A percentile compares a stretch with the other conserved stretches of the same genome.
phyloP scores from a whole-genome alignment of 768 basidiomycete species.

The Serendipita sp. region DNA sequence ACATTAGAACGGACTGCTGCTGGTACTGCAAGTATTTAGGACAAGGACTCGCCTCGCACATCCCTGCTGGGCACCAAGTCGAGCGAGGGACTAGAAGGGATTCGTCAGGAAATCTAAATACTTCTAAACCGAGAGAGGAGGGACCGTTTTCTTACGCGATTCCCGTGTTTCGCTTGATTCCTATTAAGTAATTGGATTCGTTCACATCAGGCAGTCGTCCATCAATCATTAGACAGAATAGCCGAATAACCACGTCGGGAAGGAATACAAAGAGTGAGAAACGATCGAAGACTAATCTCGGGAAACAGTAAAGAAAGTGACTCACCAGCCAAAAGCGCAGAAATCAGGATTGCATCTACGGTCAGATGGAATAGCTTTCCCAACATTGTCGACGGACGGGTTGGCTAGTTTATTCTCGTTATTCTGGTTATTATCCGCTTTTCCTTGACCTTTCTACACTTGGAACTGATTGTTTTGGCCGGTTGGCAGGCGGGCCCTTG shows the following conservation, averaged over 20 bases:
- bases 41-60: slow-evolving; percentile 45
- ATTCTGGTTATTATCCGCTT: too few relatives aligned
- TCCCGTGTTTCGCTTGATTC: slow-evolving; percentile 63
- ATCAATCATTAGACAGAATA: background rate
- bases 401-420: background rate
- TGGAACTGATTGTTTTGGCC: too few relatives aligned
- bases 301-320: background rate
- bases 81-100: slow-evolving; percentile 44
- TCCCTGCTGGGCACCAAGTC: slow-evolving; percentile 76
- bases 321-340: slow-evolving; percentile 60
- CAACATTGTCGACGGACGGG: slow-evolving; percentile 27
- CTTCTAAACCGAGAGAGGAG: background rate
- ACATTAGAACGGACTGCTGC: too few relatives aligned
- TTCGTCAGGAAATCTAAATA: background rate
- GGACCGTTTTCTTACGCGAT: slow-evolving; percentile 43
- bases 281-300: too few relatives aligned
- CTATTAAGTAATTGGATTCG: background rate
- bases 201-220: background rate
- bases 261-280: too few relatives aligned
- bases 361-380: slow-evolving; percentile 56
- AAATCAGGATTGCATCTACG: slow-evolving; percentile 63
- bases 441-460: too few relatives aligned
- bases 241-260: background rate
- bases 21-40: background rate
- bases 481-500: too few relatives aligned